Evolutionary conservation across 1,284 basidiomycete species (phyloP).

Genomic region (Taiwanofungus camphoratus): DNA sequence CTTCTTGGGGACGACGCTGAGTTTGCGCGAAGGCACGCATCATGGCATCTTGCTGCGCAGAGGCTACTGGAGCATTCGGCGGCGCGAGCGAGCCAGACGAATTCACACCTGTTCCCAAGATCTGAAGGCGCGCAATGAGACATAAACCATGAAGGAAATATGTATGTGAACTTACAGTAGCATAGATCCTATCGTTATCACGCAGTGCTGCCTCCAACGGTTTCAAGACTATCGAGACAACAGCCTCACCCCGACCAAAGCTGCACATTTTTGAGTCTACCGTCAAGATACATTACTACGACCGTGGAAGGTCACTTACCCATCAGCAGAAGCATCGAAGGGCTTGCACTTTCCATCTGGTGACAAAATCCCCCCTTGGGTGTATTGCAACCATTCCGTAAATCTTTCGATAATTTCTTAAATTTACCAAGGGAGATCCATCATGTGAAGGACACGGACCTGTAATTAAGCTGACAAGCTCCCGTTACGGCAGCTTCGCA

Average conservation of each 20-base stretch:
- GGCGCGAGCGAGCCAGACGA: conserved; percentile 32
- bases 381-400: conserved; percentile 25
- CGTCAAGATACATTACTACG: neutral
- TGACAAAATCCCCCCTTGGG: conserved; percentile 32
- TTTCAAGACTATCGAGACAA: conserved; percentile 23
- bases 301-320: conserved; percentile 21
- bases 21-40: conserved; percentile 26
- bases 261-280: conserved; percentile 6
- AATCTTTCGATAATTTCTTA: too few relatives aligned
- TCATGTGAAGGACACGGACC: neutral
- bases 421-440: neutral
- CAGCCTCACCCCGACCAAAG: conserved; percentile 23
- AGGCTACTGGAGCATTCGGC: conserved; percentile 32
- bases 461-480: conserved; percentile 34
- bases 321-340: conserved; percentile 43
- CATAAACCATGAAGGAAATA: neutral
- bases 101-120: conserved; percentile 36
- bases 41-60: conserved; percentile 32
- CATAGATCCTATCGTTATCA: conserved; percentile 26
- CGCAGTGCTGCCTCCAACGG: conserved; percentile 20
- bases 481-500: conserved; percentile 45
- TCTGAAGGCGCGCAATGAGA: conserved; percentile 18
- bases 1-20: conserved; percentile 29
- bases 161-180: conserved; percentile 13
- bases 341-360: conserved; percentile 43